Evolutionary conservation across 164 flowering plant genomes (phyloP).

Genomic region (Magnolia officinalis): DNA sequence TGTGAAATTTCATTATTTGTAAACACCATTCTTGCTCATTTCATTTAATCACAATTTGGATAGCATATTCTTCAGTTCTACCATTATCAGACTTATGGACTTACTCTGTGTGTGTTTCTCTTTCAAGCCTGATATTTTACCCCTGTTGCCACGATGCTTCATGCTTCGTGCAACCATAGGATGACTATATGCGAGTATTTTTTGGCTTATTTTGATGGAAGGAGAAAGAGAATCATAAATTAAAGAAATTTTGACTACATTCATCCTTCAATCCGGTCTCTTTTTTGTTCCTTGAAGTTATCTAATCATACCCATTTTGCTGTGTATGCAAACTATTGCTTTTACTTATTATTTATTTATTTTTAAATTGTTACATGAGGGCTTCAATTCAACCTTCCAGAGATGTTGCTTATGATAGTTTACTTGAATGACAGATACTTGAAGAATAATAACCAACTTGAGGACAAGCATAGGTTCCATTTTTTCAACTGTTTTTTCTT

Average conservation of each 20-base stretch:
- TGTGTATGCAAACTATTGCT: neutral
- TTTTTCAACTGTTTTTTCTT: slow-evolving; percentile 96
- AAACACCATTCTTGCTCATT: neutral
- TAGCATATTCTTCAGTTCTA: no score
- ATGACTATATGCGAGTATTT: no score
- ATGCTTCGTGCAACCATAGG: no score
- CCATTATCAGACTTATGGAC: no score
- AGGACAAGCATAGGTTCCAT: slow-evolving; percentile 56
- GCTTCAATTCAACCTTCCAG: neutral
- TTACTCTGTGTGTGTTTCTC: no score
- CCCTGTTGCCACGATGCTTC: no score
- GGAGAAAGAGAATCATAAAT: no score
- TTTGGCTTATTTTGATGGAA: no score
- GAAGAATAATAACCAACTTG: slow-evolving; percentile 44
- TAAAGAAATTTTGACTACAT: neutral
- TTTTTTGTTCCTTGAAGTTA: neutral
- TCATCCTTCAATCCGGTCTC: neutral
- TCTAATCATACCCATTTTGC: neutral
- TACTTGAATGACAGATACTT: slow-evolving; percentile 50
- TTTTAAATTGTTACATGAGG: neutral
- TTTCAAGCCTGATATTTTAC: no score
- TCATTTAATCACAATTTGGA: neutral
- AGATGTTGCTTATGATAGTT: neutral
- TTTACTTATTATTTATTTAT: neutral
- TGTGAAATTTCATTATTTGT: neutral